Evolutionary conservation across 2,329 filamentous ascomycete genomes (phyloP), one percentile per base, ranked within the genome.

Genomic region (Curvularia lunata): DNA sequence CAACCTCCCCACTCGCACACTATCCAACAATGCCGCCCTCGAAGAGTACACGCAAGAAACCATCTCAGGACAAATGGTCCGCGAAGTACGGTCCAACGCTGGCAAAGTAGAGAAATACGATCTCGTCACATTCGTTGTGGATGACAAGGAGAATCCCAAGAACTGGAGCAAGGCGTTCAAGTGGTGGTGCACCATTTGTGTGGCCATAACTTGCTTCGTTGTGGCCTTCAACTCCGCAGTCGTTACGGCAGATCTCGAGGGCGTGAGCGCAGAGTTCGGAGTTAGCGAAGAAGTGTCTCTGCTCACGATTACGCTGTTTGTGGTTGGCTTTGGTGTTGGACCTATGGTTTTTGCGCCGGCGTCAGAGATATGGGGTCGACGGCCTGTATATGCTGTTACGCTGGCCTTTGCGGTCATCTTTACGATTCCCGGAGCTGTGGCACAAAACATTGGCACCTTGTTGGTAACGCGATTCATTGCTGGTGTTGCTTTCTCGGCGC

Each of bases 401-500:
- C 77, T 93, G 0, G 75, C 88, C 0, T 4, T 92, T 0, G 91
- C 91, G 2, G 86, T 93, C 27, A 77, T 95, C 48, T 95, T 95
- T 77, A 84, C 91, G 63, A 91, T 96, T 58, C 91, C 91, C 1
- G 91, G 90, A 62, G 91, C 91, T 1, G 85, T 94, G 0, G 82
- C 91, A 4, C 81, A 88, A 66, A 95, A 94, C 65, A 91, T 93
- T 28, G 84, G 78, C 21, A 95, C 91, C 0, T 83, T 96, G 7
- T 81, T 96, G 5, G 87, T 91, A 25, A 91, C 88, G 71, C 86
- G 91, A 60, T 81, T 87, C 45, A 90, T 96, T 58, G 91, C 92
- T 61, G 91, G 91, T 45, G 91, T 95, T 54, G 90, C 90, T 5
- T 94, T 94, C 73, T 92, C 89, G 10, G 91, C 91, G 0, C 91